Percentiles rank a stretch among this genome's conserved stretches.
These are phyloP conservation scores for Pinus tabuliformis DNA, from an alignment of 75 land plant genomes.

Conservation along the genomic window DNA sequence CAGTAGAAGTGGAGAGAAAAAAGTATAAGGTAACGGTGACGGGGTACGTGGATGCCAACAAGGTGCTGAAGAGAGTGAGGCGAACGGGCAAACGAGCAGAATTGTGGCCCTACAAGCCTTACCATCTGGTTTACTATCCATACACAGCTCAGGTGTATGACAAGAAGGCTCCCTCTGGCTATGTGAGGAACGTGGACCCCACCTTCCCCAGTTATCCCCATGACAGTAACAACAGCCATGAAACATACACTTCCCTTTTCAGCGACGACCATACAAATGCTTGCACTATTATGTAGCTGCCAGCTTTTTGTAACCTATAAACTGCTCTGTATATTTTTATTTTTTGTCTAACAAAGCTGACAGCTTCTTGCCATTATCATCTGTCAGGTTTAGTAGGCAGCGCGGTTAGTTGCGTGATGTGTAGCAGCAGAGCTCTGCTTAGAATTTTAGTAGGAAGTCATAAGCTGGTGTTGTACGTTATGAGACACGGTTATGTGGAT, in stretches of 20 bases:
- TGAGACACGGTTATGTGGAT: no score
- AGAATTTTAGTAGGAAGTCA: no score
- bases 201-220: no score
- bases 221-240: conserved; percentile 10
- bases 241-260: neutral
- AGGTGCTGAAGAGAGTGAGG: conserved; percentile 46
- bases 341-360: no score
- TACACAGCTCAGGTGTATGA: conserved; percentile 57
- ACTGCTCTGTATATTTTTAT: no score
- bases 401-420: no score
- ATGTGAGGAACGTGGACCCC: conserved; percentile 23
- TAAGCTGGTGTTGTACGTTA: no score
- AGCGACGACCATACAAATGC: conserved; percentile 6
- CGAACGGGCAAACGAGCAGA: conserved; percentile 63
- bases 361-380: no score
- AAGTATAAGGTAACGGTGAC: conserved; percentile 54
- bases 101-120: conserved; percentile 70
- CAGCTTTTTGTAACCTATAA: no score
- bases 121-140: conserved; percentile 46
- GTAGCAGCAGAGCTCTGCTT: no score
- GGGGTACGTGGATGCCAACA: conserved; percentile 59
- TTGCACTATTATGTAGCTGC: conserved; percentile 5
- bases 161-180: conserved; percentile 67
- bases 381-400: no score
- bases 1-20: conserved; percentile 47